These are phyloP conservation scores for Sherardia arvensis DNA, from an alignment of 257 asterid genomes.

Conservation along the genomic window DNA sequence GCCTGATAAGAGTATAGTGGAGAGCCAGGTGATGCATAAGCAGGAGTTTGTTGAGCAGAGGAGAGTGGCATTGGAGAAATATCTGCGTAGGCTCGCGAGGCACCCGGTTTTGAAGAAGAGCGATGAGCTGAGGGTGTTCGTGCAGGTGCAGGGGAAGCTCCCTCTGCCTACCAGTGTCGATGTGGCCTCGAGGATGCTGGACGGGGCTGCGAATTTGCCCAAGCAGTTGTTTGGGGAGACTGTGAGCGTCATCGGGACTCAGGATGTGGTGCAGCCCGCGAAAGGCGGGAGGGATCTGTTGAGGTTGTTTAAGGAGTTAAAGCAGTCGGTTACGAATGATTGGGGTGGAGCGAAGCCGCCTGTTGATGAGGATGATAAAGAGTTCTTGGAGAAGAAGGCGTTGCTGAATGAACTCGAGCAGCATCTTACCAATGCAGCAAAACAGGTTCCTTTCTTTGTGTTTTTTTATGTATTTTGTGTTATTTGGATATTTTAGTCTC, in stretches of 20 bases:
- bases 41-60: constrained; percentile 98
- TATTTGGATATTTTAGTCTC: neutral
- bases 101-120: constrained; percentile 78
- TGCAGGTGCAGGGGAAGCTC: constrained; percentile 79
- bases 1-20: constrained; percentile 92
- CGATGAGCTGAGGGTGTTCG: constrained; percentile 84
- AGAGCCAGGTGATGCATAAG: constrained; percentile 96
- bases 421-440: constrained; percentile 73
- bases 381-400: constrained; percentile 73
- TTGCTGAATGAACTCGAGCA: constrained; percentile 66
- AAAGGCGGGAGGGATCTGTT: constrained; percentile 89
- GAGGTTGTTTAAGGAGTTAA: constrained; percentile 86
- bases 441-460: constrained; percentile 45
- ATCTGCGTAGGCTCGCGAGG: constrained; percentile 58
- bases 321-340: constrained; percentile 84
- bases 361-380: constrained; percentile 81
- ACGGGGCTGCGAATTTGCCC: constrained; percentile 88
- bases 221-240: constrained; percentile 83
- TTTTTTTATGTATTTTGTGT: neutral
- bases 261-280: constrained; percentile 85
- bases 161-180: constrained; percentile 67
- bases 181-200: constrained; percentile 80
- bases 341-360: constrained; percentile 66
- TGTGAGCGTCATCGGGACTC: constrained; percentile 57
- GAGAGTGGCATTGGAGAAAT: constrained; percentile 80